These are phyloP conservation scores for Pythium biforme DNA, from an alignment of 352 stramenopile genomes.

Conservation along the genomic window DNA sequence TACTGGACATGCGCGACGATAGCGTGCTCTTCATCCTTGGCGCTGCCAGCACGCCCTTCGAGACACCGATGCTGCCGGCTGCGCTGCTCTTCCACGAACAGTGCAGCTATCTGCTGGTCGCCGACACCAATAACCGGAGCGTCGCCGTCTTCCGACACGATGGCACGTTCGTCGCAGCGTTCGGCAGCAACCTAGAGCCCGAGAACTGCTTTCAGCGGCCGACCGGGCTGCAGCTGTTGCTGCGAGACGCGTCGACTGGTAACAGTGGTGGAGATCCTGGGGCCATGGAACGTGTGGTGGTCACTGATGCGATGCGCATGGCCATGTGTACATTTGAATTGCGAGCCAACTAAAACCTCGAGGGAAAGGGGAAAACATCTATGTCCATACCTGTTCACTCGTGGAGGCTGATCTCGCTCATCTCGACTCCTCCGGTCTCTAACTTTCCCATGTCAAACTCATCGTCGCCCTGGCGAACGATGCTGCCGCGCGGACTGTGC, in stretches of 20 bases:
- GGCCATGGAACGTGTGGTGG: slow-evolving; percentile 16
- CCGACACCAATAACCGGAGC: slow-evolving; percentile 42
- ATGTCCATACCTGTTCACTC: slow-evolving; percentile 13
- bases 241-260: not conserved
- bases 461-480: slow-evolving; percentile 10
- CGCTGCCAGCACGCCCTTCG: slow-evolving; percentile 35
- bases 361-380: not conserved
- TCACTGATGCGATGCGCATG: slow-evolving; percentile 32
- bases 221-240: slow-evolving; percentile 1
- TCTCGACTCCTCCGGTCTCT: slow-evolving; percentile 16
- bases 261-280: not conserved
- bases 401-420: slow-evolving; percentile 30
- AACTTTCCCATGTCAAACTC: slow-evolving; percentile 12
- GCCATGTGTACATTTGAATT: slow-evolving; percentile 43
- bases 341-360: not conserved
- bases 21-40: slow-evolving; percentile 34
- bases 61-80: slow-evolving; percentile 38
- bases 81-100: slow-evolving; percentile 43
- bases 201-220: slow-evolving; percentile 47
- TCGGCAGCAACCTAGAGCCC: slow-evolving; percentile 45
- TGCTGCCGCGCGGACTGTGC: slow-evolving; percentile 17
- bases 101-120: slow-evolving; percentile 49
- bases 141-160: slow-evolving; percentile 47
- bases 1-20: slow-evolving; percentile 36
- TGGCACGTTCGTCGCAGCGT: slow-evolving; percentile 42